Conservation (phyloP, 148 eudicot species). For the Vaccinium darrowii region DNA sequence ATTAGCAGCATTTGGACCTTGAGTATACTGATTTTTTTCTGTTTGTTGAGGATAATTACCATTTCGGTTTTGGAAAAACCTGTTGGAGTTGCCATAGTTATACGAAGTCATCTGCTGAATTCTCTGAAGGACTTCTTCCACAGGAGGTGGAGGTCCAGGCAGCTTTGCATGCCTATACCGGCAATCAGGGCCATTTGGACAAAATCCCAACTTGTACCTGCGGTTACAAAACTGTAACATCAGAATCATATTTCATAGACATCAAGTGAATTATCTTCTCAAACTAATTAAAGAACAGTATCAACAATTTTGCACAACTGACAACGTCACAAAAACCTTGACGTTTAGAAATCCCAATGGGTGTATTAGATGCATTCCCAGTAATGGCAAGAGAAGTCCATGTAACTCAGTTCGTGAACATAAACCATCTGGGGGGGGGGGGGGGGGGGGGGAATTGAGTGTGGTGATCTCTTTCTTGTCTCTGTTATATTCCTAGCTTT, state of each 20-base stretch:
- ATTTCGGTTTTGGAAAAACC: conserved; percentile 69
- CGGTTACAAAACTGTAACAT: conserved; percentile 18
- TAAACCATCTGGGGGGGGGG: neutral
- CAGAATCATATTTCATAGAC: neutral
- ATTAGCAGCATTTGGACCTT: conserved; percentile 42
- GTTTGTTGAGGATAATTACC: conserved; percentile 56
- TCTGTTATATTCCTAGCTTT: neutral
- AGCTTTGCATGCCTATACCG: conserved; percentile 93
- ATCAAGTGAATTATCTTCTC: neutral
- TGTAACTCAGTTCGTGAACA: neutral
- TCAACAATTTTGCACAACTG: neutral
- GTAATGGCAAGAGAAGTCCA: neutral
- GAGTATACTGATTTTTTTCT: conserved; percentile 62
- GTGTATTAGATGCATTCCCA: neutral
- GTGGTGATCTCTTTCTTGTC: neutral
- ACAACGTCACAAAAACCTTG: neutral
- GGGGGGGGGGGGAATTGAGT: too few species aligned
- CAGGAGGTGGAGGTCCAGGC: conserved; percentile 97
- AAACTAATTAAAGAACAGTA: neutral
- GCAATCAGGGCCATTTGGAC: conserved; percentile 98
- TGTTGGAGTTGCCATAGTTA: conserved; percentile 56
- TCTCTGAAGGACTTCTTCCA: conserved; percentile 89
- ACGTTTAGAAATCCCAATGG: neutral
- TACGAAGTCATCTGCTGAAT: conserved; percentile 83
- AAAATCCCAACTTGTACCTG: conserved; percentile 98